Percentiles rank a stretch among this genome's conserved stretches.
phyloP scores from a whole-genome alignment of 2,329 filamentous ascomycete genomes.

The Lachnellula cervina region DNA sequence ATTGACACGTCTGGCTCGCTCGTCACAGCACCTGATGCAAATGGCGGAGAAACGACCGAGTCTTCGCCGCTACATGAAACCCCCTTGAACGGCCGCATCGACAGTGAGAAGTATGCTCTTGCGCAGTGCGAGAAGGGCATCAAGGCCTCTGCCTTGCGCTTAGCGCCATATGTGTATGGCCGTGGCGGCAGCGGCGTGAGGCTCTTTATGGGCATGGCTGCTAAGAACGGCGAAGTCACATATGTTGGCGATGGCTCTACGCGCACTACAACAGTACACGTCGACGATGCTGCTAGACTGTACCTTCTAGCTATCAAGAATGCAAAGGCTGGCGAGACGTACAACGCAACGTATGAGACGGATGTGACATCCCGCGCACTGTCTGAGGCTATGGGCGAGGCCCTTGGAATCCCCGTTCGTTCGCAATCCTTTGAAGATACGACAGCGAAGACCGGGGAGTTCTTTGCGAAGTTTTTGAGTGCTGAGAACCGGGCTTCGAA shows the following conservation, averaged over 20 bases:
- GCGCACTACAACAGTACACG: slow-evolving; percentile 34
- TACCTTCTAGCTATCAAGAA: slow-evolving; percentile 37
- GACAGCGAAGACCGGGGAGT: background rate
- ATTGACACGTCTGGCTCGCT: background rate
- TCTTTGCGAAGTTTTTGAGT: background rate
- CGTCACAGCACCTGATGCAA: background rate
- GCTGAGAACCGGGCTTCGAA: background rate
- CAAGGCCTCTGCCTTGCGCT: background rate
- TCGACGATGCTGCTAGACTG: slow-evolving; percentile 40
- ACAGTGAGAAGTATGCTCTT: background rate
- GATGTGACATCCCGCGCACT: slow-evolving; percentile 32
- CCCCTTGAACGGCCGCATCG: background rate
- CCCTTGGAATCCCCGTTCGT: slow-evolving; percentile 12
- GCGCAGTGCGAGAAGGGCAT: background rate
- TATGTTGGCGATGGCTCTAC: slow-evolving; percentile 31
- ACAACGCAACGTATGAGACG: slow-evolving; percentile 33
- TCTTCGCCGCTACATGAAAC: background rate
- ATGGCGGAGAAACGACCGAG: background rate
- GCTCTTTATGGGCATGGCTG: slow-evolving; percentile 19
- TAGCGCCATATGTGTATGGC: background rate
- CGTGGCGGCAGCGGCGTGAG: slow-evolving; percentile 15
- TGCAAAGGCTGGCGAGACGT: slow-evolving; percentile 32
- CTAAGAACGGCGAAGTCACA: slow-evolving; percentile 26
- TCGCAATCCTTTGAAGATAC: background rate
- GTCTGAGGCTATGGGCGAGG: slow-evolving; percentile 26